Evolutionary conservation across 2,329 filamentous ascomycete species (phyloP).

Genomic region (Nigrograna mackinnonii): DNA sequence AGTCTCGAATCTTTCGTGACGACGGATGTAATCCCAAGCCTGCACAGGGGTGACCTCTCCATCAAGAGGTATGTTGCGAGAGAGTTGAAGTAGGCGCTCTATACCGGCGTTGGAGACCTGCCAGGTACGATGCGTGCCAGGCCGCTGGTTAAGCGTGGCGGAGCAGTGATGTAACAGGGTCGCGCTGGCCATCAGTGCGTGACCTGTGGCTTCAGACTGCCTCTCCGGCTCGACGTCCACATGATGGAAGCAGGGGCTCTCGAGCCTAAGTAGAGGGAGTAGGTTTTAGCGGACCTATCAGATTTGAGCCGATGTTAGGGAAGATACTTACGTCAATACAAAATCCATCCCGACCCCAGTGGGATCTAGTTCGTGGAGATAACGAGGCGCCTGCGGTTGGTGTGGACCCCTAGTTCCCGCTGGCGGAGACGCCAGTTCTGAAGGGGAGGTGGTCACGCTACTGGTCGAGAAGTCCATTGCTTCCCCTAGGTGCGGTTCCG

Average conservation of each 20-base stretch:
- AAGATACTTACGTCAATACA: constrained; percentile 19
- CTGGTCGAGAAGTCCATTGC: too few relatives aligned
- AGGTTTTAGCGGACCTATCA: constrained; percentile 22
- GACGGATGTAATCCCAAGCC: constrained; percentile 35
- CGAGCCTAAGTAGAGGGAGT: constrained; percentile 18
- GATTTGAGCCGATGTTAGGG: constrained; percentile 28
- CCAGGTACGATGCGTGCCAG: constrained; percentile 12
- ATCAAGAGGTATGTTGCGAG: constrained; percentile 17
- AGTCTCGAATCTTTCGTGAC: constrained; percentile 20
- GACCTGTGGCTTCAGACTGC: constrained; percentile 20
- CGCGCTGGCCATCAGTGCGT: constrained; percentile 32
- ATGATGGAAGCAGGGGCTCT: constrained; percentile 38
- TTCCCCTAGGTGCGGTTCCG: too few relatives aligned
- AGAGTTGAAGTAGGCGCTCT: constrained; percentile 22
- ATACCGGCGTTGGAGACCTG: constrained; percentile 16
- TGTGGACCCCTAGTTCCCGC: too few relatives aligned
- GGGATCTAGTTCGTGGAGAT: too few relatives aligned
- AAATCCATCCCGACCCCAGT: constrained; percentile 33
- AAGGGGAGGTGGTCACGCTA: too few relatives aligned
- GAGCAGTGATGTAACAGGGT: constrained; percentile 25
- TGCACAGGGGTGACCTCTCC: constrained; percentile 42
- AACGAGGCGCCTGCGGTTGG: too few relatives aligned
- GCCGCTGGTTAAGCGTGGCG: constrained; percentile 1
- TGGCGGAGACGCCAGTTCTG: too few relatives aligned
- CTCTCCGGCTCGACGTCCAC: constrained; percentile 17